Conservation (phyloP, 2,329 filamentous ascomycete genomes). For the Aspergillus hiratsukae region DNA sequence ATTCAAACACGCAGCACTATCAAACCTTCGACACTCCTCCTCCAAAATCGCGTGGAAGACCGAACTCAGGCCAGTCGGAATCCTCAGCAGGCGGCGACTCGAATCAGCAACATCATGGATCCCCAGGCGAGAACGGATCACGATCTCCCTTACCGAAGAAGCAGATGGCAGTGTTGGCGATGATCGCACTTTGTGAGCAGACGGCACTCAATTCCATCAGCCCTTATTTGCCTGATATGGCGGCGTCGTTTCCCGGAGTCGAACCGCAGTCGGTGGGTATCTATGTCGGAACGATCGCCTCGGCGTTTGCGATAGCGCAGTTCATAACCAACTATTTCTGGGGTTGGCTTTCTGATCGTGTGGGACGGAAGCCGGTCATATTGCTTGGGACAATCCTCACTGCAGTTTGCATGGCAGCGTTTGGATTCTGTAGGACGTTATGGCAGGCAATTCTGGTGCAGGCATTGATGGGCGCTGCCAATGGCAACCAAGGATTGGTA, state of each 20-base stretch:
- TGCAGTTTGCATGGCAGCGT: conserved; percentile 73
- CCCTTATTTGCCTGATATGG: conserved; percentile 92
- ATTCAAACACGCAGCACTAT: conserved; percentile 43
- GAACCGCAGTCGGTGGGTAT: conserved; percentile 67
- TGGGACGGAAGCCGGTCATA: conserved; percentile 79
- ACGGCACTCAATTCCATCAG: conserved; percentile 95
- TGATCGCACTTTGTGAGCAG: conserved; percentile 89
- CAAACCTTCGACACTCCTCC: conserved; percentile 46
- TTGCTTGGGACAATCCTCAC: conserved; percentile 78
- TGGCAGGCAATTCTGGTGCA: conserved; percentile 85
- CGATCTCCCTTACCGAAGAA: conserved; percentile 72
- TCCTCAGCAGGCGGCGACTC: conserved; percentile 34
- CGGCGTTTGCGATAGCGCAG: conserved; percentile 86
- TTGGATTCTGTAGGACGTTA: conserved; percentile 78
- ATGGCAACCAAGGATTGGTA: conserved; percentile 91
- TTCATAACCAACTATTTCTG: conserved; percentile 88
- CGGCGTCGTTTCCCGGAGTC: conserved; percentile 76
- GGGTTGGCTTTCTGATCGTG: conserved; percentile 75
- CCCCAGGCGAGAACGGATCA: conserved; percentile 9
- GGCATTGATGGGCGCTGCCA: conserved; percentile 83
- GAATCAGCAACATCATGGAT: conserved; percentile 23
- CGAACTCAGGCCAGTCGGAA: conserved; percentile 39
- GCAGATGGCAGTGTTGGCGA: conserved; percentile 78
- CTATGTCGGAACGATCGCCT: conserved; percentile 87
- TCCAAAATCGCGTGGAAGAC: conserved; percentile 44